phyloP scores from a whole-genome alignment of 306 rosid genomes.

The Vicia villosa region DNA sequence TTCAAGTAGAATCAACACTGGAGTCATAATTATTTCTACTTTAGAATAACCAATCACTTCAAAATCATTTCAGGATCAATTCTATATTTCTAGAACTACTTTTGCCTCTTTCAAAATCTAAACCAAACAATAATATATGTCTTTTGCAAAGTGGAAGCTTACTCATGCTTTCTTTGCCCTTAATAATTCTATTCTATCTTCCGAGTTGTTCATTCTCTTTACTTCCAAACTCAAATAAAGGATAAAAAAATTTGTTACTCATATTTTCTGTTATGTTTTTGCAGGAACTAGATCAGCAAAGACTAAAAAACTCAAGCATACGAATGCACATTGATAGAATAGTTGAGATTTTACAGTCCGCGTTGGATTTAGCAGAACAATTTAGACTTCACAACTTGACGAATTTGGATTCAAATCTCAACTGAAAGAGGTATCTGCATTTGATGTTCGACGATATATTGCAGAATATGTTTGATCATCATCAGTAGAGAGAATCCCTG shows the following conservation, averaged over 20 bases:
- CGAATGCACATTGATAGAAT: neutral
- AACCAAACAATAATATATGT: too few species aligned
- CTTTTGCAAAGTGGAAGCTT: neutral
- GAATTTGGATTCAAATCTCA: neutral
- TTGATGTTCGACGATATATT: neutral
- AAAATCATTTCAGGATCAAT: too few species aligned
- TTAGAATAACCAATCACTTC: too few species aligned
- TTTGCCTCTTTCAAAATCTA: too few species aligned
- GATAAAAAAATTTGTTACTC: neutral
- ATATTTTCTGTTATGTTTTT: neutral
- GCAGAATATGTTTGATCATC: too few species aligned
- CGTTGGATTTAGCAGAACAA: neutral
- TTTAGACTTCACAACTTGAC: neutral
- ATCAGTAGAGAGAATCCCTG: too few species aligned
- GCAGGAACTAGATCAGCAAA: constrained; percentile 35
- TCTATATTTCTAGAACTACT: too few species aligned
- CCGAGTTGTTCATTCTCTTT: neutral
- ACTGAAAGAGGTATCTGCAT: neutral
- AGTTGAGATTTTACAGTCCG: neutral
- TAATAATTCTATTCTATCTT: neutral
- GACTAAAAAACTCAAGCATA: constrained; percentile 27
- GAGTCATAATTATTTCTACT: too few species aligned
- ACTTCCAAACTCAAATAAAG: neutral
- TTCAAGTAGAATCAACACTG: too few species aligned
- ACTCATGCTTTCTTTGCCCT: neutral